Percentiles rank a stretch among this genome's conserved stretches.
Evolutionary conservation across 106 monocot genomes (phyloP).

Genomic region (Platanthera guangdongensis): DNA sequence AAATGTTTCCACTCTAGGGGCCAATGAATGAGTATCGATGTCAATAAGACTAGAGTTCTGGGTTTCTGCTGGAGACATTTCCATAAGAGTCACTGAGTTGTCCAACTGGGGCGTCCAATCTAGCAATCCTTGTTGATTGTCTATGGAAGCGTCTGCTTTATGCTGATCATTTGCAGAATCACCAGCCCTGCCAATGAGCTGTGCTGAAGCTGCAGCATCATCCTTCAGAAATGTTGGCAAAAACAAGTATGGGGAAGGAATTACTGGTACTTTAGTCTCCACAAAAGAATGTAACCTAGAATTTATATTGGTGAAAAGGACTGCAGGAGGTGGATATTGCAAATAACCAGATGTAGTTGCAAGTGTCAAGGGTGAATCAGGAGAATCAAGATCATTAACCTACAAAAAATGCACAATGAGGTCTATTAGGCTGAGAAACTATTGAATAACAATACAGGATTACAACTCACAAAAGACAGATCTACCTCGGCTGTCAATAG

Average conservation of each 20-base stretch:
- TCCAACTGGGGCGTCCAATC: neutral
- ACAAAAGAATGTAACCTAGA: constrained; percentile 20
- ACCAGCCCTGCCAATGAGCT: constrained; percentile 11
- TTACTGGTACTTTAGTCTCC: constrained; percentile 30
- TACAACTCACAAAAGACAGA: neutral
- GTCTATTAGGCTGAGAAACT: neutral
- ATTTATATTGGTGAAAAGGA: constrained; percentile 48
- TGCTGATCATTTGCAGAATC: constrained; percentile 18
- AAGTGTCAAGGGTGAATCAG: constrained; percentile 65
- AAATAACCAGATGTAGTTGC: constrained; percentile 72
- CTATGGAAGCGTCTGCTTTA: constrained; percentile 13
- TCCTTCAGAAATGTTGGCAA: constrained; percentile 28
- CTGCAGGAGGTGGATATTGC: constrained; percentile 70
- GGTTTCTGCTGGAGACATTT: constrained; percentile 28
- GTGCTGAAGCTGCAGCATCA: constrained; percentile 21
- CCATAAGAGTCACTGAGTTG: constrained; percentile 30
- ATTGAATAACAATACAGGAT: neutral
- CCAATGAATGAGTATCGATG: constrained; percentile 11
- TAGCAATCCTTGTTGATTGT: constrained; percentile 8
- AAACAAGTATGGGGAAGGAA: constrained; percentile 32
- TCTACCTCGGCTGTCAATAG: constrained; percentile 87
- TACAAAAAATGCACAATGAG: constrained; percentile 22
- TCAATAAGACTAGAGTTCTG: constrained; percentile 12
- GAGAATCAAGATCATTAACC: constrained; percentile 92
- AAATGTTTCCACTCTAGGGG: constrained; percentile 11